Evolutionary conservation across 2,329 filamentous ascomycete species (phyloP), one percentile per base, ranked within the genome.

Genomic region (Phialophora chinensis): DNA sequence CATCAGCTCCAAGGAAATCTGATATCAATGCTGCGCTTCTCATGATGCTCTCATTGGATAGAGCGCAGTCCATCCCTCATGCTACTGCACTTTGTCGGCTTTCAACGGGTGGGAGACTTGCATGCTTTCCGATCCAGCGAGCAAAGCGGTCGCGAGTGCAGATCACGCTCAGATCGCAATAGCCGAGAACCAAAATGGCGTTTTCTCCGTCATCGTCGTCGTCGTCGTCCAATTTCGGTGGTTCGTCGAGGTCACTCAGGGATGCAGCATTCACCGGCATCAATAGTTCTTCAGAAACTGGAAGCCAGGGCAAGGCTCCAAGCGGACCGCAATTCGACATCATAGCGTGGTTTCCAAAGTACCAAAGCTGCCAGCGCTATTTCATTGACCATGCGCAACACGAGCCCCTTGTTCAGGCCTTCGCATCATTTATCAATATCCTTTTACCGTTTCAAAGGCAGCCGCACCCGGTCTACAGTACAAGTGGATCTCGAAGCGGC

Each of bases 381-480:
- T 99, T 98, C 76, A 83, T 98, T 74, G 92, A 97, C 74, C 89
- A 94, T 75, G 92, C 93, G 6, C 94, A 98, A 77, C 89, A 96
- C 77, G 90, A 88, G 70, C 86, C 85, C 20, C 87, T 90, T 10
- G 92, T 97, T 14, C 93, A 97, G 79, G 92, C 93, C 8, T 86
- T 97, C 56, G 93, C 93, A 23, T 90, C 93, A 6, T 93, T 95
- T 77, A 83, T 97, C 80, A 98, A 98, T 79, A 97, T 98, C 76
- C 88, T 88, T 69, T 85, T 98, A 0, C 95, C 95, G 1, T 96
- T 90, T 76, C 94, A 98, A 78, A 90, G 88, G 78, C 78, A 81
- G 27, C 72, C 79, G 0, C 81, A 81, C 60, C 85, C 87, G 25
- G 69, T 80, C 60, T 74, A 75, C 69, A 78, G 85, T 68, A 81